phyloP scores from a whole-genome alignment of 2,329 filamentous ascomycete genomes.

The Acrocalymma vagum region DNA sequence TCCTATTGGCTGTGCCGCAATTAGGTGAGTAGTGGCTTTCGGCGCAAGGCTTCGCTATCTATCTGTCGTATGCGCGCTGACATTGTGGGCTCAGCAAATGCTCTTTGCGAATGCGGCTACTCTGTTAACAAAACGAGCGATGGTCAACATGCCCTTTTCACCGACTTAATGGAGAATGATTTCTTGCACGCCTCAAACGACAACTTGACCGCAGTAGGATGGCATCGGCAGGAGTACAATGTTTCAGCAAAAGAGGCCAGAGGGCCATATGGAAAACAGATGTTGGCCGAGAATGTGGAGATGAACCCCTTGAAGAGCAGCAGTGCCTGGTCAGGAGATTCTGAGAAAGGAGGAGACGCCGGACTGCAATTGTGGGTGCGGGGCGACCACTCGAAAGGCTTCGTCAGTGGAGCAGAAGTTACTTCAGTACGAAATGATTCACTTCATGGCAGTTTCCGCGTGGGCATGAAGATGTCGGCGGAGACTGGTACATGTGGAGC shows the following conservation, averaged over 20 bases:
- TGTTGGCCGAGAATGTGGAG: constrained; percentile 65
- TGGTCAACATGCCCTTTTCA: constrained; percentile 63
- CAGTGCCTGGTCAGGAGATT: constrained; percentile 55
- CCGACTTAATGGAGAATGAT: constrained; percentile 75
- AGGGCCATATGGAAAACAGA: constrained; percentile 73
- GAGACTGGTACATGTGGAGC: constrained; percentile 75
- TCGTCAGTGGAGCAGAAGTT: constrained; percentile 71
- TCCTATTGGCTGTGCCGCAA: constrained; percentile 38
- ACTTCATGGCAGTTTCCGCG: constrained; percentile 74
- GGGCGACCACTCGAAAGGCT: constrained; percentile 51
- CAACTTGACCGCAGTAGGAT: constrained; percentile 60
- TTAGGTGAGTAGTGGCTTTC: constrained; percentile 32
- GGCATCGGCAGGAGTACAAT: constrained; percentile 74
- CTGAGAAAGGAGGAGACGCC: constrained; percentile 52
- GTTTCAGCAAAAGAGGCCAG: constrained; percentile 65
- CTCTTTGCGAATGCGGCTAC: constrained; percentile 78
- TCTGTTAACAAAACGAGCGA: constrained; percentile 59
- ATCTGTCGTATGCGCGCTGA: constrained; percentile 16
- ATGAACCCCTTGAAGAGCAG: constrained; percentile 58
- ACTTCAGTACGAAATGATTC: constrained; percentile 69
- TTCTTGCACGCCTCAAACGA: constrained; percentile 67
- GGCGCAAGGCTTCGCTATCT: neutral
- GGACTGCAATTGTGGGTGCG: constrained; percentile 50
- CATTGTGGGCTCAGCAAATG: constrained; percentile 38
- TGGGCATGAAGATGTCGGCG: constrained; percentile 70